Evolutionary conservation across 495 filamentous ascomycete species (phyloP), one percentile per base, ranked within the genome.

Genomic region (Talaromyces borbonicus): DNA sequence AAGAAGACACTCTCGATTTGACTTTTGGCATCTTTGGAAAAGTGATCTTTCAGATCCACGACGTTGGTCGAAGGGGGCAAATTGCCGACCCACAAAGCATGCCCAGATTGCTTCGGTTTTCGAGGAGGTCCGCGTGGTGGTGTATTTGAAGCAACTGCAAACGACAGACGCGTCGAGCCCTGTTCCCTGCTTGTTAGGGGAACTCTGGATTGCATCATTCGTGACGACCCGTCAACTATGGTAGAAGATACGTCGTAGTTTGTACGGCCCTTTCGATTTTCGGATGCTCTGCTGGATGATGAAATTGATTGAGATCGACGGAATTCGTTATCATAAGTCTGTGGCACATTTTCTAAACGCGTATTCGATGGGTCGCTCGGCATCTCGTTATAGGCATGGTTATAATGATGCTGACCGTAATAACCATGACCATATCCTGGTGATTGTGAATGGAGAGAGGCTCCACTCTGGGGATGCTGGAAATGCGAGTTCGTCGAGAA

Each of bases 71-170:
- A 81, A 0, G 87, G 83, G 5, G 92, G 90, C 0, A 98, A 71
- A 62, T 98, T 98, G 19, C 92, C 92, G 18, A 96, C 87, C 92
- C 92, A 98, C 19, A 98, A 78, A 3, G 92, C 90, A 61, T 95
- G 85, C 2, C 92, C 92, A 6, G 84, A 85, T 64, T 96, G 89
- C 57, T 86, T 87, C 20, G 90, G 90, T 54, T 95, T 97, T 53
- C 90, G 74, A 9, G 89, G 87, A 11, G 90, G 88, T n/a, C 89
- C 90, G 52, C 88, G 78, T 38, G 86, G 84, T 39, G 87, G 84
- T 23, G 84, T 72, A 27, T 68, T 65, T 11, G 65, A 60, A 39
- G 56, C 46, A 29, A 49, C 26, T 18, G 41, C 23, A 27, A 32
- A 29, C 19, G 46, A 29, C 6, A 15, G 12, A 18, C 16, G 32